Conservation (phyloP, 2,329 filamentous ascomycete genomes). For the Diaporthe sp. region DNA sequence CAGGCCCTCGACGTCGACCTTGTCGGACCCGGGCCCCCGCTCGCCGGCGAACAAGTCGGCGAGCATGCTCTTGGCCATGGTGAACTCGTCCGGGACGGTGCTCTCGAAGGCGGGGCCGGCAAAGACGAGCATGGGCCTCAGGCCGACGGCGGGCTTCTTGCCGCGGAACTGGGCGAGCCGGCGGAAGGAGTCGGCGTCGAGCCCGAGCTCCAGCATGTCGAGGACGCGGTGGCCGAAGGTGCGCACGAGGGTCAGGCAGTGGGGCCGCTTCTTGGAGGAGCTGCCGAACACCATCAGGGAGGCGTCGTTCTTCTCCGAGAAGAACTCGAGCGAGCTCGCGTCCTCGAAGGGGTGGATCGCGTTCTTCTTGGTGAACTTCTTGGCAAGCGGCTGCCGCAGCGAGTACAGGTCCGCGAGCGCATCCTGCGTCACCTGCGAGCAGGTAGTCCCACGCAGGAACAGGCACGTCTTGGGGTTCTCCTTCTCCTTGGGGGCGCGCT, state of each 20-base stretch:
- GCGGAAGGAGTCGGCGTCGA: constrained; percentile 79
- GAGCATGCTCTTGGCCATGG: constrained; percentile 86
- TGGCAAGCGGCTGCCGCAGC: constrained; percentile 84
- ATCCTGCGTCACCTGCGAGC: constrained; percentile 84
- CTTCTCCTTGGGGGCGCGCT: constrained; percentile 86
- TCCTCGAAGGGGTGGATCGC: constrained; percentile 95
- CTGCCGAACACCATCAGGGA: constrained; percentile 85
- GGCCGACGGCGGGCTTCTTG: constrained; percentile 79
- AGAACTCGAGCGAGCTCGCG: constrained; percentile 88
- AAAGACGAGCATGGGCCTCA: constrained; percentile 93
- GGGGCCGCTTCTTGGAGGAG: constrained; percentile 94
- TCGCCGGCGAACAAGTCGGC: constrained; percentile 92
- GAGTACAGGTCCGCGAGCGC: constrained; percentile 87
- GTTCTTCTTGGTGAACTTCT: constrained; percentile 98
- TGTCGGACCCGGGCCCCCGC: constrained; percentile 73
- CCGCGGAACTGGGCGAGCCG: constrained; percentile 80
- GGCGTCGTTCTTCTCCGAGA: constrained; percentile 95
- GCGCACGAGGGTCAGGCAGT: constrained; percentile 84
- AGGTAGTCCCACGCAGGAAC: constrained; percentile 88
- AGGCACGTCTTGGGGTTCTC: constrained; percentile 93
- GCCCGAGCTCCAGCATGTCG: constrained; percentile 92
- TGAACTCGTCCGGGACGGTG: constrained; percentile 81
- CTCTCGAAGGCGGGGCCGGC: constrained; percentile 89
- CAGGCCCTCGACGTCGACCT: constrained; percentile 93
- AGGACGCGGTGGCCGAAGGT: constrained; percentile 88